Evolutionary conservation across 208 protist genomes (phyloP), one percentile per base, ranked within the genome.

Genomic region (Acanthamoeba triangularis): DNA sequence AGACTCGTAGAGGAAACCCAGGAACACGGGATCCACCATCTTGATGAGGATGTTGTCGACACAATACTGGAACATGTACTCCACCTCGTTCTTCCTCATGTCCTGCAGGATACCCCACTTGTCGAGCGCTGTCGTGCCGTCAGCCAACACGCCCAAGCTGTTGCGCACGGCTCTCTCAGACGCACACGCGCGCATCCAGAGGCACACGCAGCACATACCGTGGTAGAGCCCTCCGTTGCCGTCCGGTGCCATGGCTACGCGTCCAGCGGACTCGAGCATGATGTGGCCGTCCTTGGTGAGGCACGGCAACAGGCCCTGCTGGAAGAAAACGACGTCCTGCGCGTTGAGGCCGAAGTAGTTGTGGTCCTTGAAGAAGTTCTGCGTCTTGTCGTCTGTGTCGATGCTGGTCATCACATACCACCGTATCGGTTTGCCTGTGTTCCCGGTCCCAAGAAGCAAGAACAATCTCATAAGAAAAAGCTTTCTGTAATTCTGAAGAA

Each of bases 31-130:
- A 72, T 99, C 99, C 1, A 91, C 98, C 76, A 99, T 94, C 80
- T 98, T 98, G 1, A 98, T 98, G 47, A 99, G 97, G 23, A 99
- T 96, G 96, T 99, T 99, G 97, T 99, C 99, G 5, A 99, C 99
- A 90, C 98, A 98, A 90, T 99, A 99, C 52, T 99, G 98, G 94
- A 99, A 99, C 13, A 99, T 96, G 76, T 99, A 98, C 94, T 98
- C 91, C 14, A 99, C 97, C 4, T 99, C 99, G n/a, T 96, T 95
- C 0, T 74, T 47, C 28, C 96, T 35, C 95, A 99, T 98, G 56
- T 98, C 96, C 18, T 97, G 95, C 28, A 99, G 90, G 8, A 98
- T 90, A 28, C 97, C 98, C 18, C 59, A 80, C 20, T 95, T 95
- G 0, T 67, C 37, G 0, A 99, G 76, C 30, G 98, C 97, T 65